Percentiles rank a stretch among this genome's conserved stretches.
phyloP scores from a whole-genome alignment of 495 filamentous ascomycete species.

The Astrocystis sublimbata region DNA sequence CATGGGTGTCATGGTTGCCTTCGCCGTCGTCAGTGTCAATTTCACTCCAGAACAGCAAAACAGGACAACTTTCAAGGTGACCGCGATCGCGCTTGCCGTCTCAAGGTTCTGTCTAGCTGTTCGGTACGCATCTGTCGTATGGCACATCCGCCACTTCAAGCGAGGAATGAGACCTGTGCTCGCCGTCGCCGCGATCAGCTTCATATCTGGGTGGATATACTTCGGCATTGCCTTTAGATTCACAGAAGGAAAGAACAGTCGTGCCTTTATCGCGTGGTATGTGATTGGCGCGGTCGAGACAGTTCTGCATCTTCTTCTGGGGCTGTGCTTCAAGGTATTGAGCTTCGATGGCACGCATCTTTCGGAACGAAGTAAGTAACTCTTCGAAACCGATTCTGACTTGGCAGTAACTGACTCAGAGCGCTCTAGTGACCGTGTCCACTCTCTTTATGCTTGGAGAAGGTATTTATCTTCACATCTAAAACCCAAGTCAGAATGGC shows the following conservation, averaged over 20 bases:
- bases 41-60: constrained; percentile 43
- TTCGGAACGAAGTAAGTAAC: constrained; percentile 48
- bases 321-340: constrained; percentile 53
- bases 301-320: constrained; percentile 50
- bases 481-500: background rate
- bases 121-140: constrained; percentile 56
- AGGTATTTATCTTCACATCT: constrained; percentile 32
- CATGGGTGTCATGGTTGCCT: constrained; percentile 63
- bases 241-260: constrained; percentile 27
- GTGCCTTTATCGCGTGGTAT: constrained; percentile 49
- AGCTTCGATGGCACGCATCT: constrained; percentile 67
- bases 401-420: background rate
- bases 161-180: constrained; percentile 33
- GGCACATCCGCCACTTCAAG: constrained; percentile 44
- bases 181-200: constrained; percentile 45
- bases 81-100: constrained; percentile 56
- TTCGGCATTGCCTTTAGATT: constrained; percentile 44
- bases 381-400: no score
- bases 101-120: constrained; percentile 55
- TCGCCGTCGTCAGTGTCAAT: constrained; percentile 54
- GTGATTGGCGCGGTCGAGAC: constrained; percentile 56
- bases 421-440: constrained; percentile 53
- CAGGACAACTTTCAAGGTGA: constrained; percentile 49
- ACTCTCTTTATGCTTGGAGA: constrained; percentile 72
- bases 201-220: constrained; percentile 48